phyloP scores from a whole-genome alignment of 2,329 filamentous ascomycete species.

The Aspergillus arachidicola region DNA sequence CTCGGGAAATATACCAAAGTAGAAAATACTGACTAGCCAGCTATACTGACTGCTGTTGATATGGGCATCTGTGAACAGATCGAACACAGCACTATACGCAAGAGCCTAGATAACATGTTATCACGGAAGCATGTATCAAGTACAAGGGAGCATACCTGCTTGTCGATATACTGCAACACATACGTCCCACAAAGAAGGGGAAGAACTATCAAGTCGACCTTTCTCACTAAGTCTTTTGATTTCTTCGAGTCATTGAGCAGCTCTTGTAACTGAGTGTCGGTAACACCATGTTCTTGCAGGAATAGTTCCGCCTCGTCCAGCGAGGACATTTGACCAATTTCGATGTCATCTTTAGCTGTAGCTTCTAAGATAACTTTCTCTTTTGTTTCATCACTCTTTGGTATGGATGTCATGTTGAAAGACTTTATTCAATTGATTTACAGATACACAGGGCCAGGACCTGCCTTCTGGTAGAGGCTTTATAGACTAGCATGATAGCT shows the following conservation, averaged over 20 bases:
- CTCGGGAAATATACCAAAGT: slow-evolving; percentile 43
- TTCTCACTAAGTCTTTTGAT: slow-evolving; percentile 39
- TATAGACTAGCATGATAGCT: background rate
- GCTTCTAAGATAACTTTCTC: background rate
- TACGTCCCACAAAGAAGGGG: slow-evolving; percentile 50
- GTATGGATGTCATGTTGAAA: background rate
- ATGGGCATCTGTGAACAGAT: slow-evolving; percentile 53
- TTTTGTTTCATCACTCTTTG: background rate
- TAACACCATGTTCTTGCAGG: slow-evolving; percentile 52
- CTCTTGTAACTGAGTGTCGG: slow-evolving; percentile 44
- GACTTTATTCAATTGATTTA: background rate
- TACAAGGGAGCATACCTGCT: slow-evolving; percentile 29
- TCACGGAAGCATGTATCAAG: background rate
- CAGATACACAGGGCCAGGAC: background rate
- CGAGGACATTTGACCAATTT: slow-evolving; percentile 30
- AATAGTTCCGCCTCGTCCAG: slow-evolving; percentile 55
- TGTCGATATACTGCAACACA: slow-evolving; percentile 59
- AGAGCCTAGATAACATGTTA: slow-evolving; percentile 48
- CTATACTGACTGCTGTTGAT: slow-evolving; percentile 50
- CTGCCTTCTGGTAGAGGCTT: background rate
- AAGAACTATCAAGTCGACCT: slow-evolving; percentile 55
- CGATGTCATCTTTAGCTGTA: slow-evolving; percentile 16
- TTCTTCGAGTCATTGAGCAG: slow-evolving; percentile 47
- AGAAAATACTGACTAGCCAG: slow-evolving; percentile 61
- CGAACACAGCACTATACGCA: slow-evolving; percentile 59